Evolutionary conservation across 495 filamentous ascomycete species (phyloP).

Genomic region (Penicillium cinerascens): DNA sequence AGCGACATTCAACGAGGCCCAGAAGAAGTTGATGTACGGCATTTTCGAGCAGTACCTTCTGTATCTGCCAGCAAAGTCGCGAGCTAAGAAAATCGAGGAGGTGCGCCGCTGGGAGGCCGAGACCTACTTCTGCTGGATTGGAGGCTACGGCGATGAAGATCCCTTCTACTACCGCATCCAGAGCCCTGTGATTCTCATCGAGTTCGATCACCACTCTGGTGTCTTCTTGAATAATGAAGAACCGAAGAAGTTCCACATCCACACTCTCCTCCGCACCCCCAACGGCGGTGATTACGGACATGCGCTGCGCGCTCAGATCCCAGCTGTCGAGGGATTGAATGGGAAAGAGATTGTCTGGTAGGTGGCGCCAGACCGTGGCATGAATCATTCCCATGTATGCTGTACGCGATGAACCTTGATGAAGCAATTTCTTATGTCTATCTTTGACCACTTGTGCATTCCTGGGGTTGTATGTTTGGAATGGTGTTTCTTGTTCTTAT

Average conservation of each 20-base stretch:
- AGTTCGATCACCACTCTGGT: slow-evolving; percentile 79
- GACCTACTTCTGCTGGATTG: slow-evolving; percentile 77
- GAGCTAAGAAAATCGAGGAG: slow-evolving; percentile 49
- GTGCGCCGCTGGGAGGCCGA: slow-evolving; percentile 52
- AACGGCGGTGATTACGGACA: slow-evolving; percentile 74
- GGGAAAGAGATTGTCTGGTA: slow-evolving; percentile 45
- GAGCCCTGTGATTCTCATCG: slow-evolving; percentile 65
- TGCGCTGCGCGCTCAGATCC: slow-evolving; percentile 44
- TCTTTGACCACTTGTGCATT: background rate
- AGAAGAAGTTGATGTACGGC: slow-evolving; percentile 50
- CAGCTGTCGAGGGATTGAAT: slow-evolving; percentile 34
- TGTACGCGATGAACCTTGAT: slow-evolving; percentile 20
- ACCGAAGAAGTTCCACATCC: slow-evolving; percentile 74
- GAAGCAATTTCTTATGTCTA: slow-evolving; percentile 7
- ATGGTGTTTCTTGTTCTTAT: background rate
- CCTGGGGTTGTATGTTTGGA: background rate
- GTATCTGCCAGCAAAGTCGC: slow-evolving; percentile 55
- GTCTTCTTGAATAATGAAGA: slow-evolving; percentile 70
- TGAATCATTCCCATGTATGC: slow-evolving; percentile 11
- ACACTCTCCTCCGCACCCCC: slow-evolving; percentile 65
- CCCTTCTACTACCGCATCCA: slow-evolving; percentile 76
- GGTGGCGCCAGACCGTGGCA: slow-evolving; percentile 3
- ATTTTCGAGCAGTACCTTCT: slow-evolving; percentile 60
- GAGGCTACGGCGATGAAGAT: slow-evolving; percentile 59
- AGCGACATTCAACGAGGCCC: slow-evolving; percentile 36